Base-by-base conservation (phyloP, 176 grass and related monocot species). In the Panicum miliaceum region DNA sequence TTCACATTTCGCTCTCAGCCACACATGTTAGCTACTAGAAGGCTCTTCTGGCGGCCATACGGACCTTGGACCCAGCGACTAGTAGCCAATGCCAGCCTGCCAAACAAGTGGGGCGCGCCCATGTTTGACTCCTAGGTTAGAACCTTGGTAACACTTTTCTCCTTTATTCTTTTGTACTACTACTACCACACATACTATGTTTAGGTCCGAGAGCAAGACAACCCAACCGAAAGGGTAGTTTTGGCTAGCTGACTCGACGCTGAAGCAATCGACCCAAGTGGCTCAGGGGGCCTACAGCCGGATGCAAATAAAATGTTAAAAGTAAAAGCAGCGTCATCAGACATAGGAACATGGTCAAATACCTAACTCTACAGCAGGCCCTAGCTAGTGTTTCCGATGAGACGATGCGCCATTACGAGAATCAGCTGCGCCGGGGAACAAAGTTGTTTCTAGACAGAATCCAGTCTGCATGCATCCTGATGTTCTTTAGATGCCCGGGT, bases 1-100 rank as follows among this genome's bases (percentile, higher is more conserved):
- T 84, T 90, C 80, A 36, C 84, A 79, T 63, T 61, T 87, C 68
- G 69, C 89, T 84, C 75, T 90, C 84, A 69, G 40, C 11, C 40
- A 68, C 67, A 50, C 75, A 60, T 58, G 59, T 6, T 53, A 32
- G 27, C 65, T 41, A 7, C 7, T 41, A 41, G 40, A 67, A 73
- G 47, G 48, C 62, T 68, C 58, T 10, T 69, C 64, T 22, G n/a
- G 41, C 34, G 63, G 16, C 78, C 80, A 60, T 62, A 40, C 80
- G 86, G 75, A 79, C 80, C 80, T 84, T 90, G 22, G 74, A 87
- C 84, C 42, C 20, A 50, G 51, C 71, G 50, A 71, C 79, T 48
- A 62, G 20, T 20, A 26, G 69, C 80, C 84, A 86, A 79, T 90
- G 38, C 51, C 29, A n/a, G 66, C 9, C 64, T 53, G 82, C 77